Base-by-base conservation (phyloP, 148 eudicot species). In the Chenopodium suecicum region DNA sequence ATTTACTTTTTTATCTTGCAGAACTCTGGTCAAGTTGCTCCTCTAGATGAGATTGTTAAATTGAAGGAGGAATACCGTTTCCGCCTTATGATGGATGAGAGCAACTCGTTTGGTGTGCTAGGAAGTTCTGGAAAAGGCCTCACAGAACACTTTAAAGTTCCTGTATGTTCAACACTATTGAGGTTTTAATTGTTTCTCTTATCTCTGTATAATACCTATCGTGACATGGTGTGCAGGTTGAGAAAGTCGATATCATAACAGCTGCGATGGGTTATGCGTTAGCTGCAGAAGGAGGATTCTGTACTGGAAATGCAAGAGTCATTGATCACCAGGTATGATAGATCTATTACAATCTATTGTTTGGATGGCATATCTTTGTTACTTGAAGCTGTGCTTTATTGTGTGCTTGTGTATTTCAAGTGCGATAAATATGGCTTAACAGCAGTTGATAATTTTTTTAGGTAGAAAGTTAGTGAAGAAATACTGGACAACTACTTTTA, bases 261-360 rank as follows among this genome's bases (percentile, higher is more conserved):
- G 98, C 99, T 88, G 94, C 97, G n/a, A 95, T 94, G 99, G 99
- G 99, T 65, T 91, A 94, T 85, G 93, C 99, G 46, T 90, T 95
- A 81, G 98, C 98, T 79, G 83, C 99, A 23, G 99, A 95, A 86
- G 99, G 99, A 78, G 99, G 99, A 83, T 95, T 95, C 77, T 95
- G 99, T 87, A 91, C 97, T 10, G 99, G 99, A 83, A 94, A 90
- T 85, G 79, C 89, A 17, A 86, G 99, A 89, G 92, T 90, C 86
- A 91, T 94, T 83, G 98, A 95, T 75, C 99, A 95, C 89, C 99
- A 95, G 87, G 99, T 92, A 85, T 78, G 89, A 32, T 54, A 52
- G 22, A 76, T 65, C 67, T 58, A 16, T 20, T 37, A 62, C 23
- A 54, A 50, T 29, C 8, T 56, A 66, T 37, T 47, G 10, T 63